Conservation (phyloP, 148 eudicot species). For the Amaranthus hypochondriacus region DNA sequence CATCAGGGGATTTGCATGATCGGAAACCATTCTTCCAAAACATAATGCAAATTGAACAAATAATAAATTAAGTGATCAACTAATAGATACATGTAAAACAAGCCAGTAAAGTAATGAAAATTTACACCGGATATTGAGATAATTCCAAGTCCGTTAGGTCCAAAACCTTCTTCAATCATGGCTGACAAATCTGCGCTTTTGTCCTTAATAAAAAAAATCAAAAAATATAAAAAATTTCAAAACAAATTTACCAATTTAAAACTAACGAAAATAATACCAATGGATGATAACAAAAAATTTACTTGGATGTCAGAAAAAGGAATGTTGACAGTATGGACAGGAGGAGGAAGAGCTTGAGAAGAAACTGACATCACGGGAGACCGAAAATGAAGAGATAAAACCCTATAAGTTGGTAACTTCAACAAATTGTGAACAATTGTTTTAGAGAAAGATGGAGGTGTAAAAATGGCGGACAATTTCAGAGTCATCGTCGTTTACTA, state of each 20-base stretch:
- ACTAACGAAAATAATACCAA: not conserved
- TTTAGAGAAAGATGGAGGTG: not conserved
- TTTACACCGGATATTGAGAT: conserved; percentile 65
- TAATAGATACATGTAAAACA: not conserved
- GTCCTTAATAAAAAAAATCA: conserved; percentile 34
- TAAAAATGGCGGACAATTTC: conserved; percentile 19
- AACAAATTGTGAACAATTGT: not conserved
- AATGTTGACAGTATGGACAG: conserved; percentile 43
- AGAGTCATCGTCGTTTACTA: not conserved
- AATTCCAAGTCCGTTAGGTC: conserved; percentile 84
- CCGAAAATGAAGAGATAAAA: conserved; percentile 15
- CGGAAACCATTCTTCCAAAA: not conserved
- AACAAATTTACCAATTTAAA: not conserved
- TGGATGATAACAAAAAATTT: not conserved
- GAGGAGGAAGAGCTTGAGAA: conserved; percentile 20
- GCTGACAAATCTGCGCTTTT: conserved; percentile 54
- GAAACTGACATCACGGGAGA: conserved; percentile 27
- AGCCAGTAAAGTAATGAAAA: not conserved
- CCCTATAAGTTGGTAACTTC: not conserved
- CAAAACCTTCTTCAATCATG: conserved; percentile 81
- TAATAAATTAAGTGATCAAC: not conserved
- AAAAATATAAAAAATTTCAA: conserved; percentile 4
- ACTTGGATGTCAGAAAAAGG: conserved; percentile 50
- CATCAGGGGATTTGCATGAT: not conserved
- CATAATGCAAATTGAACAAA: not conserved